Percentiles rank a stretch among this genome's conserved stretches.
Conservation (phyloP, 148 eudicot species). For the Oxyria digyna region DNA sequence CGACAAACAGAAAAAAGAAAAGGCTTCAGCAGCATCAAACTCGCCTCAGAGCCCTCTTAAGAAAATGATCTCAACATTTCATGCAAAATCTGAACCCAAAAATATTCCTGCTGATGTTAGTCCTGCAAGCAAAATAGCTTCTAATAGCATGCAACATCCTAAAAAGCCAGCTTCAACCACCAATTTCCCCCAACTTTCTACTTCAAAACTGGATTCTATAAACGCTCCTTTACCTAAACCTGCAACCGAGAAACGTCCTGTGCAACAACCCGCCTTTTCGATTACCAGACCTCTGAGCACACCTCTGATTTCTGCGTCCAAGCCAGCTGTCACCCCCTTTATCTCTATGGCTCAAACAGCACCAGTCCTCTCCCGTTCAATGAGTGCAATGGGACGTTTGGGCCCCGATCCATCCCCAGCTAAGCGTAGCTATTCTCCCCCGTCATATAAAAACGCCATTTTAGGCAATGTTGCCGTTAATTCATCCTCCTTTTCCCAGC, state of each 20-base stretch:
- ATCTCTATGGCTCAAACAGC: constrained; percentile 28
- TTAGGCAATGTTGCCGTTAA: constrained; percentile 37
- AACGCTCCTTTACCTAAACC: constrained; percentile 29
- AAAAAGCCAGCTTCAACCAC: constrained; percentile 18
- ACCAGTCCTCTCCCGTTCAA: constrained; percentile 46
- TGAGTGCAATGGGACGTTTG: constrained; percentile 68
- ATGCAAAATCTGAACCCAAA: constrained; percentile 25
- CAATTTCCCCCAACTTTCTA: constrained; percentile 22
- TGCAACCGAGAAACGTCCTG: constrained; percentile 32
- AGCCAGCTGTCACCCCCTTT: constrained; percentile 27
- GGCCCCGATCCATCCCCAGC: constrained; percentile 51
- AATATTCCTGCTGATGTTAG: constrained; percentile 15
- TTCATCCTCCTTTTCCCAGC: constrained; percentile 38
- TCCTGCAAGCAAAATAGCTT: constrained; percentile 23
- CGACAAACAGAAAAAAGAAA: constrained; percentile 21
- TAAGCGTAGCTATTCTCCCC: constrained; percentile 37
- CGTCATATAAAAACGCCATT: constrained; percentile 77
- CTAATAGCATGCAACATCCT: constrained; percentile 21
- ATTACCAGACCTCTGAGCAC: constrained; percentile 83
- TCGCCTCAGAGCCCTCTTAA: constrained; percentile 40
- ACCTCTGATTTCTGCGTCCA: constrained; percentile 49
- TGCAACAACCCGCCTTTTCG: constrained; percentile 23
- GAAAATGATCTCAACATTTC: constrained; percentile 14
- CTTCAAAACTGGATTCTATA: constrained; percentile 21
- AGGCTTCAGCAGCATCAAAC: constrained; percentile 14